Base-by-base conservation (phyloP, 306 rosid genomes). In the Vigna hirtella region DNA sequence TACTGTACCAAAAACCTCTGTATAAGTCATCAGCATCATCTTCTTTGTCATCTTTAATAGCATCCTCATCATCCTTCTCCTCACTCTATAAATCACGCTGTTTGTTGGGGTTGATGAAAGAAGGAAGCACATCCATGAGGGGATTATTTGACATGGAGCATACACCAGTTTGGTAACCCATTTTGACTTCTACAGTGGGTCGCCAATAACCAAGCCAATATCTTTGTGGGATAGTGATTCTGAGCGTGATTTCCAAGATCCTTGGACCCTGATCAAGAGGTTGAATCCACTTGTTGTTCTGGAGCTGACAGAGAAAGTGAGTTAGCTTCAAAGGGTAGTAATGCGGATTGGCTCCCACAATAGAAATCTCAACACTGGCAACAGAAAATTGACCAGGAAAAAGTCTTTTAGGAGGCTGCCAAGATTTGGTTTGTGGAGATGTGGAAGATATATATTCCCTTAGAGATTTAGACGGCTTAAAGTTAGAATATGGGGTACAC, bases 61-160 rank as follows among this genome's bases (percentile, higher is more conserved):
- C 87, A 70, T 86, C 84, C 0, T 51, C 59, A 61, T 82, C 88
- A 3, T 78, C 82, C 0, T 73, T 58, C 38, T 75, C 89, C 0
- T 86, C 90, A 13, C 73, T 86, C 38, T 78, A 42, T 3, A 88
- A 51, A 86, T 81, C 86, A 55, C 81, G 71, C 40, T 87, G 83
- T 55, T 83, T 94, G 87, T 81, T 92, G 18, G 80, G 83, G 16
- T 76, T 94, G 87, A 94, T 94, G 97, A 89, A 81, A 87, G 84
- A 62, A 48, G 95, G 98, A 78, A 88, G 83, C 85, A 86, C 95
- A 5, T 89, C 87, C 43, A 84, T 94, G 74, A 85, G 92, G 80
- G 92, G 97, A 83, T 85, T 92, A 58, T 94, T 90, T 81, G 97
- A 89, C 6, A 88, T 92, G 97, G 91, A 92, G 85, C 97, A 92